Evolutionary conservation across 2,329 filamentous ascomycete genomes (phyloP).

Genomic region (Colletotrichum sublineola): DNA sequence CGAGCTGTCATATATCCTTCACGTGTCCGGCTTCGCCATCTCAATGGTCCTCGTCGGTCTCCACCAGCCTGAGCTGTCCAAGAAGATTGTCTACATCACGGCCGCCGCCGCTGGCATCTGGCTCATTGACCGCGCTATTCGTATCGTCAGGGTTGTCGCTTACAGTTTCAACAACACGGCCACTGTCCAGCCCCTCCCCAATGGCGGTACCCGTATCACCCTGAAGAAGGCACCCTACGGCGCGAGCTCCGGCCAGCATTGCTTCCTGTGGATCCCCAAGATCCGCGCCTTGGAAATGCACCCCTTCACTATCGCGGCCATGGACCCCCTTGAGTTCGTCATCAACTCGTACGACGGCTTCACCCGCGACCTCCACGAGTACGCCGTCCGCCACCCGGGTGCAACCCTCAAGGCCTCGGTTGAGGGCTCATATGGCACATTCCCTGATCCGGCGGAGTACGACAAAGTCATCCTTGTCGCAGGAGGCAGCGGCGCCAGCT

Average conservation of each 20-base stretch:
- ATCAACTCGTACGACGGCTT: conserved; percentile 70
- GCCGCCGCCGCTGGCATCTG: conserved; percentile 62
- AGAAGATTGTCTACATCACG: conserved; percentile 58
- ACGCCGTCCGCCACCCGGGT: conserved; percentile 59
- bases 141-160: conserved; percentile 58
- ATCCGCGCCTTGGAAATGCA: conserved; percentile 71
- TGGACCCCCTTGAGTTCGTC: conserved; percentile 68
- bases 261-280: conserved; percentile 73
- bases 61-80: conserved; percentile 63
- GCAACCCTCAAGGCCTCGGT: conserved; percentile 60
- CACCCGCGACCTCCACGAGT: conserved; percentile 62
- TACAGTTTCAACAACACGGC: conserved; percentile 65
- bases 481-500: conserved; percentile 70
- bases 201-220: conserved; percentile 68
- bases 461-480: conserved; percentile 46
- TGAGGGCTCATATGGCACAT: conserved; percentile 67
- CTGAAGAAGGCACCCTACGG: conserved; percentile 62
- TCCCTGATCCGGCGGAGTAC: conserved; percentile 57
- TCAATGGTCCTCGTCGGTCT: conserved; percentile 62
- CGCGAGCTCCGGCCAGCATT: conserved; percentile 69
- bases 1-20: conserved; percentile 68
- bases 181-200: conserved; percentile 65
- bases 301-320: conserved; percentile 72
- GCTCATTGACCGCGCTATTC: conserved; percentile 64
- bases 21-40: conserved; percentile 63